Conservation (phyloP, 768 basidiomycete genomes). For the Pulveroboletus sp. region DNA sequence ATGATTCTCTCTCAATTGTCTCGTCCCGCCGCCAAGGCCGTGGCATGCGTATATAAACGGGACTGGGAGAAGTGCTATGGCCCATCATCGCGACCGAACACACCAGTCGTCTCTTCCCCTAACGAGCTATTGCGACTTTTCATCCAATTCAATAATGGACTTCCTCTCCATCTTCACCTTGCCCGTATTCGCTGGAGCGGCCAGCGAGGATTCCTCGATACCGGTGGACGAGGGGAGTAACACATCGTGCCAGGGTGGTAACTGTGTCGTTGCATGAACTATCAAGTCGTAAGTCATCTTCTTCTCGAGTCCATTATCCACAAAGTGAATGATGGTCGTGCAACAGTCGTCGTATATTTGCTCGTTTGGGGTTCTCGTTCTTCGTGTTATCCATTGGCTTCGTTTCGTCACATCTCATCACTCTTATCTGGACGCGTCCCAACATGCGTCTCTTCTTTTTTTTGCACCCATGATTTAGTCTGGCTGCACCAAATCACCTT, state of each 20-base stretch:
- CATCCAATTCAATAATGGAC: constrained; percentile 18
- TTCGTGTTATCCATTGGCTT: no score
- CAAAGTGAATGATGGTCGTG: no score
- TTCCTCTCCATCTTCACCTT: constrained; percentile 2
- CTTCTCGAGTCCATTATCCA: no score
- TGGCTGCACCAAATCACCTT: no score
- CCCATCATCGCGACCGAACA: constrained; percentile 1
- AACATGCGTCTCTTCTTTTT: no score
- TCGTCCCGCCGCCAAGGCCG: not conserved
- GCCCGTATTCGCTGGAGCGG: not conserved
- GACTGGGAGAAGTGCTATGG: not conserved
- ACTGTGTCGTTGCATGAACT: constrained; percentile 19
- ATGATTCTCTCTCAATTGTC: constrained; percentile 14
- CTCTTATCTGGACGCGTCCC: no score
- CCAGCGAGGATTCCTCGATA: constrained; percentile 2
- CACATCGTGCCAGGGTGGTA: not conserved
- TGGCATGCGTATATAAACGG: constrained; percentile 17
- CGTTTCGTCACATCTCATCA: no score
- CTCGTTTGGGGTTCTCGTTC: no score
- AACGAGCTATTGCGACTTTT: not conserved
- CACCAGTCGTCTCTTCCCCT: constrained; percentile 7
- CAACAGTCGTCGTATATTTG: no score
- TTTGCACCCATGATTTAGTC: no score
- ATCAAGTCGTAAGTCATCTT: constrained; percentile 9
- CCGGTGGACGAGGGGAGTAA: constrained; percentile 9